These are phyloP conservation scores for Curvularia lunata DNA, from an alignment of 2,329 filamentous ascomycete species.

Conservation along the genomic window DNA sequence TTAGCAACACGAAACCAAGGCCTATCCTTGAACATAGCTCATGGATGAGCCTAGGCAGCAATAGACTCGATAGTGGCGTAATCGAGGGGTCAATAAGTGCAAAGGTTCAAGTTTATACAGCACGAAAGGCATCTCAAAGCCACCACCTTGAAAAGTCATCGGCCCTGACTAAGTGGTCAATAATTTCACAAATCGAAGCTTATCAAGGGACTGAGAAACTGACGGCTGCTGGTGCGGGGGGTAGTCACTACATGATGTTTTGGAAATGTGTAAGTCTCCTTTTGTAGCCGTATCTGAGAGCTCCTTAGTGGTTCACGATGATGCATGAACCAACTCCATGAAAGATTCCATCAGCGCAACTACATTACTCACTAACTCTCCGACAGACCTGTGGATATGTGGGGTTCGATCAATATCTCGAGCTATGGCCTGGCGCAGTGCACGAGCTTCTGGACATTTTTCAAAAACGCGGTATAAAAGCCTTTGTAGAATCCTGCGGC, in stretches of 20 bases:
- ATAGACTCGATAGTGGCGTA: too few relatives aligned
- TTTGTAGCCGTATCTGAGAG: background rate
- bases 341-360: background rate
- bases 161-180: background rate
- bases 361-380: background rate
- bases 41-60: too few relatives aligned
- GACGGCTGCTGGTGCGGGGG: background rate
- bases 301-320: background rate
- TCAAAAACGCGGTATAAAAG: background rate
- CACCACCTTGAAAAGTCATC: background rate
- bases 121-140: background rate
- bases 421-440: background rate
- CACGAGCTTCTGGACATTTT: background rate
- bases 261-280: slow-evolving; percentile 1
- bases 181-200: too few relatives aligned
- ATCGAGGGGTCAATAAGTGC: too few relatives aligned
- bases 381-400: background rate
- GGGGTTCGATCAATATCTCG: background rate
- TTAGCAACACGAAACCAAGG: background rate
- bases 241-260: background rate
- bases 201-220: background rate
- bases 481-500: background rate
- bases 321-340: background rate
- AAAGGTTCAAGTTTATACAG: too few relatives aligned
- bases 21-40: background rate